These are phyloP conservation scores for Corynespora cassiicola DNA, from an alignment of 2,329 filamentous ascomycete genomes.

Conservation along the genomic window DNA sequence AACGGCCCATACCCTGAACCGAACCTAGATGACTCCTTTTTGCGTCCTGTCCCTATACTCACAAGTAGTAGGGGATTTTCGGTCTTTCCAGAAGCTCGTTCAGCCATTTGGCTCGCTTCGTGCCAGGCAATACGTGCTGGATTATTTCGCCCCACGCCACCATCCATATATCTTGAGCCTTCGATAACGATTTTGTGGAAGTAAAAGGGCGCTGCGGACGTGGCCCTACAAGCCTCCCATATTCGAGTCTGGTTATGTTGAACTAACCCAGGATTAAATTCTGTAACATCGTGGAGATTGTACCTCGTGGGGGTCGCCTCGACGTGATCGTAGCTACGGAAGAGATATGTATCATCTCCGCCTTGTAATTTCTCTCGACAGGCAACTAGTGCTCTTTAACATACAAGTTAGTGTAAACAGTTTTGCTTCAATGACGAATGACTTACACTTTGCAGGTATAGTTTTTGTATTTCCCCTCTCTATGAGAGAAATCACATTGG, in stretches of 20 bases:
- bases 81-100: background rate
- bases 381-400: background rate
- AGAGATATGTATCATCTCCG: background rate
- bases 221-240: slow-evolving; percentile 20
- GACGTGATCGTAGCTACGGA: slow-evolving; percentile 1
- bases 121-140: slow-evolving; percentile 1
- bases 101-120: slow-evolving; percentile 3
- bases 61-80: no score
- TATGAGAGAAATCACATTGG: slow-evolving; percentile 2
- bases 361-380: background rate
- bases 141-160: slow-evolving; percentile 2
- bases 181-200: slow-evolving; percentile 20
- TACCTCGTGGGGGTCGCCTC: background rate
- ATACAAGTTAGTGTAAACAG: background rate
- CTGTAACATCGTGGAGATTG: background rate
- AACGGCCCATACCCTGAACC: background rate
- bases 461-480: background rate
- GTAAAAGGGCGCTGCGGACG: slow-evolving; percentile 17
- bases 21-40: slow-evolving; percentile 2
- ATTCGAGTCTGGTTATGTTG: slow-evolving; percentile 5
- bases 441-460: slow-evolving; percentile 4
- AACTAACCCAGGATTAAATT: slow-evolving; percentile 1
- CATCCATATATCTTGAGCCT: slow-evolving; percentile 6
- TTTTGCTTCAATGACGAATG: background rate
- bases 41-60: slow-evolving; percentile 3